A percentile compares a stretch with the other conserved stretches of the same genome.
phyloP scores from a whole-genome alignment of 371 early-diverging fungal species.

The Mucor piriformis region DNA sequence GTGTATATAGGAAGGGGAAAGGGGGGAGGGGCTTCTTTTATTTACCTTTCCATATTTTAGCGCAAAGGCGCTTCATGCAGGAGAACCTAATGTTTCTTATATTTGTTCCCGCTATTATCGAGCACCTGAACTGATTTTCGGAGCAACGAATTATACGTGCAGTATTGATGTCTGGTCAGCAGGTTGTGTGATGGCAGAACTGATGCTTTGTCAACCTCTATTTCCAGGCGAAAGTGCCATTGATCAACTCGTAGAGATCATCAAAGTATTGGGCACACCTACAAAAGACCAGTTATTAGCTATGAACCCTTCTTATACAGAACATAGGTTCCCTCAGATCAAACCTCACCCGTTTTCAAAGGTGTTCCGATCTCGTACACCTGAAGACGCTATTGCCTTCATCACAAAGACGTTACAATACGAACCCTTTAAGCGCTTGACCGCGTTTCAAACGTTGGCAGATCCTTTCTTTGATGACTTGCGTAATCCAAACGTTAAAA shows the following conservation, averaged over 20 bases:
- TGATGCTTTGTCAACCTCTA: conserved; percentile 94
- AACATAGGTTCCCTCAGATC: conserved; percentile 98
- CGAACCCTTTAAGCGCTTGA: conserved; percentile 89
- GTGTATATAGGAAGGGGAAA: neutral
- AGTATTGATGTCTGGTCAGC: conserved; percentile 98
- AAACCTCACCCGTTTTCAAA: conserved; percentile 82
- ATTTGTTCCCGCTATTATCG: conserved; percentile 99
- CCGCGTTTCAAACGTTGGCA: conserved; percentile 93
- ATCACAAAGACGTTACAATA: conserved; percentile 91
- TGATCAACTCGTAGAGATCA: conserved; percentile 99
- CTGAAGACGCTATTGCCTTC: conserved; percentile 89
- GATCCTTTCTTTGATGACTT: conserved; percentile 98
- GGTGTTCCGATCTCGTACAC: conserved; percentile 85
- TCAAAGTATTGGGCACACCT: conserved; percentile 99
- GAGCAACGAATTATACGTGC: conserved; percentile 93
- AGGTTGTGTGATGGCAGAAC: conserved; percentile 99
- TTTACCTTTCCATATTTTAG: conserved; percentile 30
- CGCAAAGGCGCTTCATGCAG: conserved; percentile 92
- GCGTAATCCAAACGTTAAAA: conserved; percentile 78
- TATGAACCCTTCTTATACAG: conserved; percentile 97
- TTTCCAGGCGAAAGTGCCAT: conserved; percentile 99
- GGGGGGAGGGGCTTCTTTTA: neutral
- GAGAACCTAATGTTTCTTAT: conserved; percentile 97
- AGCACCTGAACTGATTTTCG: conserved; percentile 98
- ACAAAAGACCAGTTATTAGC: conserved; percentile 92